Base-by-base conservation (phyloP, 2,329 filamentous ascomycete genomes). In the Aspergillus ochraceus region DNA sequence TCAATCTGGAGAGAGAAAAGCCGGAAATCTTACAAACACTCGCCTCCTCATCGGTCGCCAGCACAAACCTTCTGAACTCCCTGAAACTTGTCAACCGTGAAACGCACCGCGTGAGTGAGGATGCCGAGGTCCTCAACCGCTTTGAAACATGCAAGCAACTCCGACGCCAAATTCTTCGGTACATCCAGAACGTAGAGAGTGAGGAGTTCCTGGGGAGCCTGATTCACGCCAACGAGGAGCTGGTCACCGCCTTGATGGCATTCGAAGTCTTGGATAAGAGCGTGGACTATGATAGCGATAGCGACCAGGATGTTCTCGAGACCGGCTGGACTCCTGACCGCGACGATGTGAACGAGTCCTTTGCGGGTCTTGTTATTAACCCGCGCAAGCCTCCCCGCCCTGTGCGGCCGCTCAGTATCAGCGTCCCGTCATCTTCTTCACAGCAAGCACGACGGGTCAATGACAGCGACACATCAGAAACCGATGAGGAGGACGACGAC, bases 11-110 rank as follows among this genome's bases (percentile, higher is more conserved):
- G 67, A 89, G 87, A 45, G 95, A 98, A 75, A 94, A 94, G 74
- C 90, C 90, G 0, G 84, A 90, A 61, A 92, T 99, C 80, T 89
- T 97, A 65, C 86, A 89, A 62, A 86, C 89, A n/a, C 92, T 99
- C 64, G 95, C 94, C 3, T 91, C 94, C 51, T 87, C 93, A 0
- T 93, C 91, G 0, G 90, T 98, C 45, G 91, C 92, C 3, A 89
- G 92, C n/a, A 97, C 91, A 0, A 97, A 96, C 72, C 82, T 99
- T 45, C 83, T 89, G 71, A 98, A 99, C 71, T 86, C 89, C 1
- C 81, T 99, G 42, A 92, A 95, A 74, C 87, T 90, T 56, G 93
- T 97, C 77, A 97, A 98, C 73, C 88, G 95, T 61, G 95, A 98
- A 74, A 85, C 81, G 52, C 88, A 96, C 75, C 89, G 90, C 3